phyloP scores from a whole-genome alignment of 495 filamentous ascomycete species.

The Ramalina intermedia region DNA sequence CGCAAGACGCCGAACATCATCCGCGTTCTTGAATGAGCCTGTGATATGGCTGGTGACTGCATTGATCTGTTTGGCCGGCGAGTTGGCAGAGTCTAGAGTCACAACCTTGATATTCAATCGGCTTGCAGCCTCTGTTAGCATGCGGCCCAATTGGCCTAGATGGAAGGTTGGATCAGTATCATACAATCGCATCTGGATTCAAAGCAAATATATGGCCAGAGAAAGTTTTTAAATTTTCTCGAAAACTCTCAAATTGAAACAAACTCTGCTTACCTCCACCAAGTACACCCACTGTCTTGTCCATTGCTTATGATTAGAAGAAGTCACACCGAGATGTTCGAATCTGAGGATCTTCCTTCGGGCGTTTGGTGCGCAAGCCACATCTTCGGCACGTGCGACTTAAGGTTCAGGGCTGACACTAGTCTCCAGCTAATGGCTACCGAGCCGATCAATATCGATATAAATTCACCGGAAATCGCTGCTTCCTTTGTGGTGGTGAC shows the following conservation, averaged over 20 bases:
- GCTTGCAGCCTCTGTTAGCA: conserved; percentile 89
- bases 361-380: background rate
- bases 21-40: conserved; percentile 71
- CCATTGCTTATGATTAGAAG: background rate
- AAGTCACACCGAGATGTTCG: background rate
- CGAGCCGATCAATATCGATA: too few relatives aligned
- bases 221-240: background rate
- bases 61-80: conserved; percentile 87
- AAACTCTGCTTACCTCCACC: background rate
- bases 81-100: conserved; percentile 62
- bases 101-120: conserved; percentile 68
- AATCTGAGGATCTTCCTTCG: background rate
- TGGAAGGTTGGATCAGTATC: background rate
- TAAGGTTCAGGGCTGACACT: too few relatives aligned
- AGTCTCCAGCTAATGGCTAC: too few relatives aligned
- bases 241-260: background rate
- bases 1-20: conserved; percentile 64
- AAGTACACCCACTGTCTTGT: background rate
- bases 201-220: background rate
- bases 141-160: conserved; percentile 73
- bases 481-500: too few relatives aligned
- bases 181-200: too few relatives aligned
- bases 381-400: background rate
- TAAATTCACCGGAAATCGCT: too few relatives aligned
- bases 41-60: conserved; percentile 56